Percentiles rank a stretch among this genome's conserved stretches.
These are phyloP conservation scores for Limonium bicolor DNA, from an alignment of 148 eudicot genomes.

Conservation along the genomic window DNA sequence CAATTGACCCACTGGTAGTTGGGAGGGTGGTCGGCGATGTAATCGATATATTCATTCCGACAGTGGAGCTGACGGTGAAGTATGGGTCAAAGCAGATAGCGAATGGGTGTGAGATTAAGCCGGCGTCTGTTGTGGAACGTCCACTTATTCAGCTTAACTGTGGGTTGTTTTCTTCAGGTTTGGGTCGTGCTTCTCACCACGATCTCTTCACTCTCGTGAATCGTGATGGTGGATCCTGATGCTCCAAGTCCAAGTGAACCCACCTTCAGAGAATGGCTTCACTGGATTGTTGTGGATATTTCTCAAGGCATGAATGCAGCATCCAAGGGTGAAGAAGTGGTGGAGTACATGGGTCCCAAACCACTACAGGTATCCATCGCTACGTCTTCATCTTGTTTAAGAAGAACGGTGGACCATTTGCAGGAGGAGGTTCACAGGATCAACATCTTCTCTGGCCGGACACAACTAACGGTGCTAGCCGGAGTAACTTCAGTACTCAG, in stretches of 20 bases:
- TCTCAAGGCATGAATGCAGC: conserved; percentile 18
- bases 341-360: conserved; percentile 27
- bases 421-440: neutral
- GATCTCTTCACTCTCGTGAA: no score
- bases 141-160: no score
- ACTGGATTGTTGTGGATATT: conserved; percentile 30
- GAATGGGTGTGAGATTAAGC: no score
- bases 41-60: no score
- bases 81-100: no score
- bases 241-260: conserved; percentile 52
- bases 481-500: conserved; percentile 28
- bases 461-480: neutral
- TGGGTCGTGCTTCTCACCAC: no score
- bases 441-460: neutral
- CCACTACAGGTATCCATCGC: conserved; percentile 33
- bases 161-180: no score
- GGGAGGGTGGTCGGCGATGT: no score
- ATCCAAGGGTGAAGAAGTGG: conserved; percentile 26
- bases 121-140: no score
- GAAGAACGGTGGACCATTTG: conserved; percentile 14
- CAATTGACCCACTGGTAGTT: no score
- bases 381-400: conserved; percentile 20
- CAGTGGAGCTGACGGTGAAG: no score
- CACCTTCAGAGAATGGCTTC: conserved; percentile 25
- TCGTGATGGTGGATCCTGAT: conserved; percentile 45